Percentiles rank a stretch among this genome's conserved stretches.
Conservation (phyloP, 2,329 filamentous ascomycete species). For the Fusarium torulosum region DNA sequence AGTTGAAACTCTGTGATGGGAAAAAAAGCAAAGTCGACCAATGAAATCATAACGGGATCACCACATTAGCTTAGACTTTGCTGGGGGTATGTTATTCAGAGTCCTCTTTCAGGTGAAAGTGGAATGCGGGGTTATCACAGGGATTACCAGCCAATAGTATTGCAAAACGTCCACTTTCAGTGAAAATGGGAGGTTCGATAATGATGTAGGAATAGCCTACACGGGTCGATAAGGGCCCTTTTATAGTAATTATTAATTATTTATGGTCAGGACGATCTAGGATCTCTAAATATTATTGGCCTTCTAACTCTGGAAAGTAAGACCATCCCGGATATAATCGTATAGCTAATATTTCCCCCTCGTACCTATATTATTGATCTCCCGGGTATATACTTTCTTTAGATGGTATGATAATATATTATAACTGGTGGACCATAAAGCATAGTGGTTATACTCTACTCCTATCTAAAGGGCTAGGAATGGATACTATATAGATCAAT, state of each 20-base stretch:
- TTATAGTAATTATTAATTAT: no score
- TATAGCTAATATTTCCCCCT: background rate
- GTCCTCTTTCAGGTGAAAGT: background rate
- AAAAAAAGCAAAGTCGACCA: conserved; percentile 5
- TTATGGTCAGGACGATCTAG: background rate
- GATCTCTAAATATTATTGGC: background rate
- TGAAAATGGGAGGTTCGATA: background rate
- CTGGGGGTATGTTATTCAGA: background rate
- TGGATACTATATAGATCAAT: no score
- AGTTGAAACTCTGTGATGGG: background rate
- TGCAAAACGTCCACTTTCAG: conserved; percentile 4
- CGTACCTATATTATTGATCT: background rate
- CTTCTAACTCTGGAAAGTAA: background rate
- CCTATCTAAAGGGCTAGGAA: background rate
- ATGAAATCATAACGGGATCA: background rate
- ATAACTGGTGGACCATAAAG: background rate
- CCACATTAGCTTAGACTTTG: background rate
- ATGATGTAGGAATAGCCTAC: no score
- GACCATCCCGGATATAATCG: background rate
- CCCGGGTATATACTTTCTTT: background rate
- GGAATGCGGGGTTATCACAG: background rate
- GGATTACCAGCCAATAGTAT: conserved; percentile 2
- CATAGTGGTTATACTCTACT: background rate
- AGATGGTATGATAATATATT: background rate
- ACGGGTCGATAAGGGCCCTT: no score